Base-by-base conservation (phyloP, 371 early-diverging fungal genomes). In the Haplosporangium sp. region DNA sequence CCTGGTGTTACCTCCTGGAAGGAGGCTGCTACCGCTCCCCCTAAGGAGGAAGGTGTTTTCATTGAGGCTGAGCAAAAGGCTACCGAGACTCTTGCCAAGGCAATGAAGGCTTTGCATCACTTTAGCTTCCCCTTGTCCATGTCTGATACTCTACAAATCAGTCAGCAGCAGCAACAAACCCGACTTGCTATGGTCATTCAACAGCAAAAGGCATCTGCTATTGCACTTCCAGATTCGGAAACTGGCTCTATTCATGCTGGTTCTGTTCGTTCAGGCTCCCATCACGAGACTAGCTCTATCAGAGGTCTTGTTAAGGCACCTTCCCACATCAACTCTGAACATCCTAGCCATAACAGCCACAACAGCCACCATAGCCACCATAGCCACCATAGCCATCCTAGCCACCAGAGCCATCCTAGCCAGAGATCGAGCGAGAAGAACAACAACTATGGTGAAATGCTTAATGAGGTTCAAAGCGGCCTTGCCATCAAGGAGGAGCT, bases 401-500 rank as follows among this genome's bases (percentile, higher is more conserved):
- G 27, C 27, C 27, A 27, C 27, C 27, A 27, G 2, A 44, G 44
- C 44, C 44, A 17, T 19, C 7, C 5, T 17, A 19, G 39, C 17
- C 40, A 39, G 52, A 61, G 20, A 47, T 61, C 61, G 35, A 37
- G 50, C 5, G 94, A 94, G 63, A 93, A 94, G 72, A 85, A 86
- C 44, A 91, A 92, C 59, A 91, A 92, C 57, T 88, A 88, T 63
- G 88, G 89, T 66, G 73, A 70, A 17, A 83, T 90, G 47, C 77
- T 90, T 50, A 65, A 65, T 59, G 71, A 81, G 83, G 67, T 74
- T 37, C 75, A 74, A 59, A 66, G 57, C n/a, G 94, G 92, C 55
- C 90, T 94, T 64, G 86, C 88, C 47, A 90, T 90, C 42, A 90
- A 90, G 68, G 88, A 88, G 63, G 87, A 86, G 50, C 85, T 90